A percentile compares a stretch with the other conserved stretches of the same genome.
These are phyloP conservation scores for Malus hybrid DNA, from an alignment of 331 rosid species.

Conservation along the genomic window DNA sequence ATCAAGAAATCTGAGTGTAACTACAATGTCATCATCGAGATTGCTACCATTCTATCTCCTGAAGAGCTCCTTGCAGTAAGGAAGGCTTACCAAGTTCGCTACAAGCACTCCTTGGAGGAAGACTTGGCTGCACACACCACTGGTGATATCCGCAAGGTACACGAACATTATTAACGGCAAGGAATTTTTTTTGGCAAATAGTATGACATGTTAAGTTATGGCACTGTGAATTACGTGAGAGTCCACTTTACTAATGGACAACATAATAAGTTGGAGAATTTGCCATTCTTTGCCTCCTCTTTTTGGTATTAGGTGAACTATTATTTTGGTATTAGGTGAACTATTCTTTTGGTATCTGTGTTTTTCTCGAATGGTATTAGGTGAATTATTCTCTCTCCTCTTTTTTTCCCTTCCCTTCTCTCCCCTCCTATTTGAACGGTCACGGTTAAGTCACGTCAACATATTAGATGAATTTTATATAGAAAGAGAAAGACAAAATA, in stretches of 20 bases:
- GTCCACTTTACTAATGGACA: not conserved
- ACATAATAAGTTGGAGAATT: not conserved
- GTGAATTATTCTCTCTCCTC: too few relatives aligned
- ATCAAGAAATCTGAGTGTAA: constrained; percentile 23
- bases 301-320: too few relatives aligned
- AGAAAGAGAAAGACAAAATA: too few relatives aligned
- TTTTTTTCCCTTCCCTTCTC: too few relatives aligned
- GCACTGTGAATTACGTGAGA: not conserved
- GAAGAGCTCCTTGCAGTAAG: constrained; percentile 56
- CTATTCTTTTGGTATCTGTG: too few relatives aligned
- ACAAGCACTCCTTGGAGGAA: constrained; percentile 7
- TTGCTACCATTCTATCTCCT: constrained; percentile 53
- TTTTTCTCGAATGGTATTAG: too few relatives aligned
- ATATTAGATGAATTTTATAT: too few relatives aligned
- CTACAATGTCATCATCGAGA: constrained; percentile 51
- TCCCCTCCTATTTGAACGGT: too few relatives aligned
- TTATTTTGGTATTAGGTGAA: too few relatives aligned
- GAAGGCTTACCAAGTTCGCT: constrained; percentile 63
- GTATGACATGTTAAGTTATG: not conserved
- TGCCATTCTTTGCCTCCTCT: too few relatives aligned
- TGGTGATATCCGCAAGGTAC: constrained; percentile 68
- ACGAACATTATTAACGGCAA: not conserved
- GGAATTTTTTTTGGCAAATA: not conserved
- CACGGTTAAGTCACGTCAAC: too few relatives aligned
- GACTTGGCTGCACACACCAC: not conserved